Evolutionary conservation across 768 basidiomycete genomes (phyloP), one percentile per base, ranked within the genome.

Genomic region (Crucibulum laeve): DNA sequence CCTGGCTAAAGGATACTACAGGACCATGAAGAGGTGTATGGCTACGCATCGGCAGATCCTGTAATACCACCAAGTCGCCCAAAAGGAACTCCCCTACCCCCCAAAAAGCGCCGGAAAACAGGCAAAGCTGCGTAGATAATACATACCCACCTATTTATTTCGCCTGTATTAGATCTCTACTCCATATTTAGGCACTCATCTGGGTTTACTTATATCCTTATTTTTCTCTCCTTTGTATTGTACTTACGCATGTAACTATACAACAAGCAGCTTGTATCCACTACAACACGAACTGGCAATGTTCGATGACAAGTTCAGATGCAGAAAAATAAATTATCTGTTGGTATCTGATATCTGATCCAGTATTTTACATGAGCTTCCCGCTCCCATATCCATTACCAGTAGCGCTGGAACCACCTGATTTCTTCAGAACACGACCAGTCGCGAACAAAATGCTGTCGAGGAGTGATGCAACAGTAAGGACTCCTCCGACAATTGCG

Each of bases 401-500:
- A 11, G 61, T 53, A 24, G 53, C 50, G 36, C 56, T 39, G 22
- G 51, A 42, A 25, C 45, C 54, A 5, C 56, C 52, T 44, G 68
- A 69, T 65, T 84, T 87, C 65, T 88, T 90, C 49, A 97, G 59
- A 36, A 74, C 76, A 48, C 82, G 80, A 40, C 79, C 76, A 24
- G 92, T 86, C 13, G 85, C 87, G 60, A 95, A 97, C 45, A 96
- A 75, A 40, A 89, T 68, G 47, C 87, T 80, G 62, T 98, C 96
- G 40, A 97, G 52, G 11, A 99, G 67, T 1, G 88, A 86, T 14
- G 93, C 94, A 15, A 99, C 85, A 4, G 96, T 99, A 47, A 99
- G 68, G 3, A 98, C 94, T 53, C 96, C 96, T 52, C 96, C 96
- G 22, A 99, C 85, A 55, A 99, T 97, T 2, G 96, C 96, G 59